Conservation (phyloP, 164 flowering plant genomes). For the Hamamelis virginiana region DNA sequence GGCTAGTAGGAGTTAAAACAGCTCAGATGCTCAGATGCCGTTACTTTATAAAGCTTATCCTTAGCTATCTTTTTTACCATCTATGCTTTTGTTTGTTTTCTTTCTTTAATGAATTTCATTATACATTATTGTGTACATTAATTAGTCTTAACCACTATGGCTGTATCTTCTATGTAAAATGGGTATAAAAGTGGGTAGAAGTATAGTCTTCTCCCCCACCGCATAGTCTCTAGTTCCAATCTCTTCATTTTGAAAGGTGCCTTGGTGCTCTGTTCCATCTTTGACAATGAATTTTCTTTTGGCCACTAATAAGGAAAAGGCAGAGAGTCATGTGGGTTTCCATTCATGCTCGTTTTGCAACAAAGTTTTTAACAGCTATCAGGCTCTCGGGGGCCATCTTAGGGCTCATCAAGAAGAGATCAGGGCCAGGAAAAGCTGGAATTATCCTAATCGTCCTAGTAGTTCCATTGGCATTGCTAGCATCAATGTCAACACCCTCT, state of each 20-base stretch:
- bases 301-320: constrained; percentile 2
- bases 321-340: neutral
- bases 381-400: constrained; percentile 21
- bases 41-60: neutral
- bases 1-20: constrained; percentile 2
- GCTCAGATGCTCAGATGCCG: neutral
- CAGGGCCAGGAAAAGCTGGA: constrained; percentile 4
- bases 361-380: constrained; percentile 7
- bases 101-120: constrained; percentile 4
- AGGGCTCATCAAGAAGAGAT: constrained; percentile 8
- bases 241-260: constrained; percentile 1
- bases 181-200: constrained; percentile 10
- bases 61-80: constrained; percentile 1
- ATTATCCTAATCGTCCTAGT: neutral
- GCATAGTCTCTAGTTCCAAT: constrained; percentile 1
- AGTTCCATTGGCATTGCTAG: neutral
- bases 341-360: constrained; percentile 12
- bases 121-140: constrained; percentile 8
- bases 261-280: neutral
- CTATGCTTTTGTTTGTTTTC: constrained; percentile 1
- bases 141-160: constrained; percentile 1
- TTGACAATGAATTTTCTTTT: constrained; percentile 7
- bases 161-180: neutral
- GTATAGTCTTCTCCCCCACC: constrained; percentile 3
- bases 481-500: neutral